Percentiles rank a stretch among this genome's conserved stretches.
These are phyloP conservation scores for Talaromyces sp. DNA, from an alignment of 2,329 filamentous ascomycete genomes.

Conservation along the genomic window DNA sequence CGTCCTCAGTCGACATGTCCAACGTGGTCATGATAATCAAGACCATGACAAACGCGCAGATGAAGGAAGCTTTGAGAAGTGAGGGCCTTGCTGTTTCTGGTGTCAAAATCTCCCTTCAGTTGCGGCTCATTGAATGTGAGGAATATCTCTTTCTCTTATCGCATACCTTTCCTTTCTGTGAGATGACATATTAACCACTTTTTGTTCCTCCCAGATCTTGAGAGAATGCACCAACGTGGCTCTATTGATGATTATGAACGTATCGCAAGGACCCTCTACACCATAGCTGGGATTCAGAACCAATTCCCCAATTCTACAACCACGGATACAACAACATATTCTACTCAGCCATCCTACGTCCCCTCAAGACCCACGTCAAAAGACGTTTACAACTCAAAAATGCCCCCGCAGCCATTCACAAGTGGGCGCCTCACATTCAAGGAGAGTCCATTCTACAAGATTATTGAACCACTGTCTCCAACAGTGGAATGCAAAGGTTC, in stretches of 20 bases:
- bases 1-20: conserved; percentile 41
- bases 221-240: conserved; percentile 25
- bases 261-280: conserved; percentile 23
- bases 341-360: conserved; percentile 25
- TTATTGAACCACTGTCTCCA: conserved; percentile 62
- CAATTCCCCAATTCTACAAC: neutral
- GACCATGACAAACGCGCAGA: conserved; percentile 60
- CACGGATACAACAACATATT: conserved; percentile 30
- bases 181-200: neutral
- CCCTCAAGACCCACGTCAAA: conserved; percentile 25
- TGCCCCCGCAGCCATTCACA: conserved; percentile 30
- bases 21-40: conserved; percentile 48
- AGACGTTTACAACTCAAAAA: conserved; percentile 28
- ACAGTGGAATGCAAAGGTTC: conserved; percentile 70
- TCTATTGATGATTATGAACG: conserved; percentile 30
- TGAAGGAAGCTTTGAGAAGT: conserved; percentile 71
- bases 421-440: conserved; percentile 57
- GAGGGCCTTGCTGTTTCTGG: conserved; percentile 76
- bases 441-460: conserved; percentile 78
- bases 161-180: neutral
- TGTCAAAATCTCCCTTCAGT: conserved; percentile 78
- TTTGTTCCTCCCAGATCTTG: conserved; percentile 24
- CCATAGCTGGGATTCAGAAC: neutral
- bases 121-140: conserved; percentile 74
- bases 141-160: conserved; percentile 8